phyloP scores from a whole-genome alignment of 805 yeast species.

The Yamadazyma olivae region DNA sequence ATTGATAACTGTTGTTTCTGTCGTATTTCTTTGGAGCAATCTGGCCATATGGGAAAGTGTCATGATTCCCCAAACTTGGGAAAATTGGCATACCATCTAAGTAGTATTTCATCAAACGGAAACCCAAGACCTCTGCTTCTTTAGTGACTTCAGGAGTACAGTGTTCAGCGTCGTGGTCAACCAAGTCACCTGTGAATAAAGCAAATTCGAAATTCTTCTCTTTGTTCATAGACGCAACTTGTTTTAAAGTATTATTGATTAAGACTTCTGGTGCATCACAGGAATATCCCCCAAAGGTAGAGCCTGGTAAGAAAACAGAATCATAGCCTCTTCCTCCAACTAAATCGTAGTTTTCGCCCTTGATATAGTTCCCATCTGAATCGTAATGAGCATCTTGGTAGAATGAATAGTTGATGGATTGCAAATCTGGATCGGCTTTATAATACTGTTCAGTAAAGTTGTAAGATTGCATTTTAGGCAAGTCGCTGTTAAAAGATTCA shows the following conservation, averaged over 20 bases:
- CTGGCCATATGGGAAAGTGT: constrained; percentile 70
- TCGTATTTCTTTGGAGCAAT: constrained; percentile 46
- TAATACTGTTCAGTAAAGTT: constrained; percentile 28
- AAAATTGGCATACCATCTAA: constrained; percentile 54
- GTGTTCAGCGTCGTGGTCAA: constrained; percentile 59
- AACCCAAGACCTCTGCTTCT: constrained; percentile 69
- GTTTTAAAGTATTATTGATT: constrained; percentile 53
- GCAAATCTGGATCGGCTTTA: constrained; percentile 10
- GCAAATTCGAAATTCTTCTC: constrained; percentile 52
- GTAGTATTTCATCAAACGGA: constrained; percentile 52
- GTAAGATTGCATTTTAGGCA: constrained; percentile 20
- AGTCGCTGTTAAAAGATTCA: constrained; percentile 36
- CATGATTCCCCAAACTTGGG: constrained; percentile 69
- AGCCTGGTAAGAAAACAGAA: constrained; percentile 44
- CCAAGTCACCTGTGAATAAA: constrained; percentile 71
- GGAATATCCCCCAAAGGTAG: constrained; percentile 56
- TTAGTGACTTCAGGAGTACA: constrained; percentile 61
- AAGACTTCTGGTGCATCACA: constrained; percentile 68
- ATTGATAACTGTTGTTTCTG: constrained; percentile 28
- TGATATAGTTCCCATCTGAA: constrained; percentile 19
- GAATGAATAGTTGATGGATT: constrained; percentile 11
- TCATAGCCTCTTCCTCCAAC: constrained; percentile 19
- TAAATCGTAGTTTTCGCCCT: constrained; percentile 34
- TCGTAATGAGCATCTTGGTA: constrained; percentile 27
- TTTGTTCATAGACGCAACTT: constrained; percentile 12